Base-by-base conservation (phyloP, 768 basidiomycete species). In the Leccinum rimulosum region DNA sequence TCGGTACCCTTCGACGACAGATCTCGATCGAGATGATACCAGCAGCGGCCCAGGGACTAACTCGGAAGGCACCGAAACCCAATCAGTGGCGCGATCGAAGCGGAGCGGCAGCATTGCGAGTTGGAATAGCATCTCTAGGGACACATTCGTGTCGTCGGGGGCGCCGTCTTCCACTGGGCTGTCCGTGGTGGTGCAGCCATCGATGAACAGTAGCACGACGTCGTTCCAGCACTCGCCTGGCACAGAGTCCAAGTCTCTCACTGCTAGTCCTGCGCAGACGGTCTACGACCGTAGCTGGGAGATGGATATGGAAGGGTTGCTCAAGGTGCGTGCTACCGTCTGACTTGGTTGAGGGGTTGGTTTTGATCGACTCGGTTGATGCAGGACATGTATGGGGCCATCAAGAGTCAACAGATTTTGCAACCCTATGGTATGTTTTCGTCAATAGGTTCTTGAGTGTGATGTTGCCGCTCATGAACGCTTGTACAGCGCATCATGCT, bases 351-450 rank as follows among this genome's bases (percentile, higher is more conserved):
- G 25, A 36, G 57, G 57, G 25, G 22, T 15, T 19, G 51, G 56
- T 47, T 57, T 27, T 59, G 63, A 51, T 54, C 6, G 54, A 9
- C 52, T 25, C 6, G 15, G 35, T 28, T 45, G 19, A 15, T 27
- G 1, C 63, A 95, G 92, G 97, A 99, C 68, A 96, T 99, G 82
- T 99, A 95, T 78, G 84, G 80, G 65, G 88, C 94, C 8, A 87
- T 98, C 75, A 95, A 95, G 76, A 84, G 80, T 43, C 91, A 95
- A 66, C 91, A 95, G 71, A 95, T 98, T 63, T 74, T 95, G 40
- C 91, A 95, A 62, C 95, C 95, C 2, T 73, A 87, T 28, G 81
- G 79, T 59, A 80, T 77, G 59, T 49, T 27, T 19, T 49, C 14
- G 14, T 27, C 43, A 2, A 49, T 27, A 1, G 0, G 7, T 49